A percentile compares a stretch with the other conserved stretches of the same genome.
These are phyloP conservation scores for Diospyros lotus DNA, from an alignment of 148 eudicot genomes.

Conservation along the genomic window DNA sequence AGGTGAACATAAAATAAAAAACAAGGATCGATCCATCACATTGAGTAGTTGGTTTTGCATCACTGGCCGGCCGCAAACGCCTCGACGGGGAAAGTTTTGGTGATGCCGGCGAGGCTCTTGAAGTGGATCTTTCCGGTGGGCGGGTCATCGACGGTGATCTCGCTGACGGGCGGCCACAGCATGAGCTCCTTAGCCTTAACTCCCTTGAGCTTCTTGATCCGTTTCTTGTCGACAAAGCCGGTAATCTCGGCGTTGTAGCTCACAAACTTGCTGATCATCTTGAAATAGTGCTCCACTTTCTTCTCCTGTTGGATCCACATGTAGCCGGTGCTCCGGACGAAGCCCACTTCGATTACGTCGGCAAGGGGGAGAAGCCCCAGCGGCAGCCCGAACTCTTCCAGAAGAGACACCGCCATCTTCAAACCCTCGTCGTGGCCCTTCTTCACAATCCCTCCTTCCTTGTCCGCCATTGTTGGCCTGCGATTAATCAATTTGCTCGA, in stretches of 20 bases:
- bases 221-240: constrained; percentile 1
- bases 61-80: constrained; percentile 3
- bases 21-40: no score
- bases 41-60: background rate
- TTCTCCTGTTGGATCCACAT: constrained; percentile 7
- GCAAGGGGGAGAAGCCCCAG: constrained; percentile 9
- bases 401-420: constrained; percentile 9
- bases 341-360: constrained; percentile 1
- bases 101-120: constrained; percentile 7
- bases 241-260: background rate
- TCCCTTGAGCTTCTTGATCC: constrained; percentile 18
- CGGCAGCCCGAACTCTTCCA: constrained; percentile 8
- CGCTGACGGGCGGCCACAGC: constrained; percentile 8
- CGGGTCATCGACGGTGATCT: background rate
- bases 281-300: constrained; percentile 10
- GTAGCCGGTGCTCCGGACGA: constrained; percentile 6
- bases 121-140: constrained; percentile 6
- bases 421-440: constrained; percentile 10
- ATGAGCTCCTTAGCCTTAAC: constrained; percentile 10
- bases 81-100: constrained; percentile 8
- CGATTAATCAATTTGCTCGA: no score
- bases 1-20: background rate
- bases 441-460: constrained; percentile 6
- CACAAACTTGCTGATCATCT: constrained; percentile 6
- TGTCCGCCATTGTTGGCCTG: constrained; percentile 5